Evolutionary conservation across 73 alveolate species (phyloP).

Genomic region (Effrenium voratum): DNA sequence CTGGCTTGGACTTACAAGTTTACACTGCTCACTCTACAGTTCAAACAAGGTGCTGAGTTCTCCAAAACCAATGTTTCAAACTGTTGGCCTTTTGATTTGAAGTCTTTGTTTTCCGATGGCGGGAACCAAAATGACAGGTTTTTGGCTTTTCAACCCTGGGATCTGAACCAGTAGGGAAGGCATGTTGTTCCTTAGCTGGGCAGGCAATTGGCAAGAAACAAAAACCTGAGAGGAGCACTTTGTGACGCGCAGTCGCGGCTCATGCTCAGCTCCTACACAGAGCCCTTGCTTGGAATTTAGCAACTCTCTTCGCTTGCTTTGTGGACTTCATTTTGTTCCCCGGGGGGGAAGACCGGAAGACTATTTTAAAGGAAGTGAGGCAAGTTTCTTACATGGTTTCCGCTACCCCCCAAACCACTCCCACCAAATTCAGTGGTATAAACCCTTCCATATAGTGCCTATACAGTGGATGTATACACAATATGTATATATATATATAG

Average conservation of each 20-base stretch:
- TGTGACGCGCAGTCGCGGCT: constrained; percentile 63
- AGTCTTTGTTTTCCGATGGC: no score
- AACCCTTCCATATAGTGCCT: no score
- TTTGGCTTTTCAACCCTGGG: no score
- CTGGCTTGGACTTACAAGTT: no score
- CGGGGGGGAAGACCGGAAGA: neutral
- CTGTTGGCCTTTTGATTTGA: no score
- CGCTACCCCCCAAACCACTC: neutral
- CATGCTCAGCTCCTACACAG: constrained; percentile 51
- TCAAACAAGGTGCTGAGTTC: no score
- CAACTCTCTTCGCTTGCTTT: neutral
- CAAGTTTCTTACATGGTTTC: neutral
- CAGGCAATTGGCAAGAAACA: neutral
- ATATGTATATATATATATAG: no score
- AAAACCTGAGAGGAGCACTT: constrained; percentile 24
- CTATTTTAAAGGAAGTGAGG: neutral
- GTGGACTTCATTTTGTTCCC: neutral
- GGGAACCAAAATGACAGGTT: no score
- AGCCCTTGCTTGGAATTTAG: neutral
- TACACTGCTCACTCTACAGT: no score
- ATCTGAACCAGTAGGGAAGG: neutral
- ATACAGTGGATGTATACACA: no score
- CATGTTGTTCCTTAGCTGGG: neutral
- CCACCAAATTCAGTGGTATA: neutral
- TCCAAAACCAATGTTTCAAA: no score